phyloP scores from a whole-genome alignment of 208 protist species.

The Trypanosoma brucei region DNA sequence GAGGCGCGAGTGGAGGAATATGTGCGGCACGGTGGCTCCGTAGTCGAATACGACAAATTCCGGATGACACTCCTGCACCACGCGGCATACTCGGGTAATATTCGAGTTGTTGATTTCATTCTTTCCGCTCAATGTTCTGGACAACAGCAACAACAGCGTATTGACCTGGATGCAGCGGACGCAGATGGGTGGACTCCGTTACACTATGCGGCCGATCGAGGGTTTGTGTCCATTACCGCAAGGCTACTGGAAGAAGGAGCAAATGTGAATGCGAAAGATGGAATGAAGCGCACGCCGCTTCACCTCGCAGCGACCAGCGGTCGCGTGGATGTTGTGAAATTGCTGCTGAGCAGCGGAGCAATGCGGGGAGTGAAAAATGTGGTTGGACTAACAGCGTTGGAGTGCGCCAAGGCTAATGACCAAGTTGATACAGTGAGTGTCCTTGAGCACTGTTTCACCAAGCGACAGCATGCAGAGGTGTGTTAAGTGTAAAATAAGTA shows the following conservation, averaged over 20 bases:
- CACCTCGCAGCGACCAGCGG: constrained; percentile 66
- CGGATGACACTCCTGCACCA: constrained; percentile 84
- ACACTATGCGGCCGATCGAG: constrained; percentile 83
- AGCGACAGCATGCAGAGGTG: too few species aligned
- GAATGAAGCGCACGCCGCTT: constrained; percentile 63
- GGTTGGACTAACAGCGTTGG: constrained; percentile 44
- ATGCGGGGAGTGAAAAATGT: constrained; percentile 52
- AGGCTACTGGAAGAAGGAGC: constrained; percentile 61
- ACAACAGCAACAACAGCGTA: constrained; percentile 19
- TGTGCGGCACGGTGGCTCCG: constrained; percentile 59
- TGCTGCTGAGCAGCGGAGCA: constrained; percentile 50
- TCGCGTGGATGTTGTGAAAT: constrained; percentile 25
- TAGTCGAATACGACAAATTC: constrained; percentile 68
- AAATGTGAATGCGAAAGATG: constrained; percentile 65
- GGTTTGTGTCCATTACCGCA: constrained; percentile 29
- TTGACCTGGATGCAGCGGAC: constrained; percentile 65
- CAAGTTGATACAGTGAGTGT: constrained; percentile 31
- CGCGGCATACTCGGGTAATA: constrained; percentile 64
- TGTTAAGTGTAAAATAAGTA: neutral
- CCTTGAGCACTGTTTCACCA: constrained; percentile 14
- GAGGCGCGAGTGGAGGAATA: constrained; percentile 51
- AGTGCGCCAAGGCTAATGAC: constrained; percentile 41
- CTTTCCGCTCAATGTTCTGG: constrained; percentile 17
- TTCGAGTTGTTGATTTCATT: constrained; percentile 30
- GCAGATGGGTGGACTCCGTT: constrained; percentile 79